Evolutionary conservation across 176 grass and related monocot genomes (phyloP), one percentile per base, ranked within the genome.

Genomic region (Juncus inflexus): DNA sequence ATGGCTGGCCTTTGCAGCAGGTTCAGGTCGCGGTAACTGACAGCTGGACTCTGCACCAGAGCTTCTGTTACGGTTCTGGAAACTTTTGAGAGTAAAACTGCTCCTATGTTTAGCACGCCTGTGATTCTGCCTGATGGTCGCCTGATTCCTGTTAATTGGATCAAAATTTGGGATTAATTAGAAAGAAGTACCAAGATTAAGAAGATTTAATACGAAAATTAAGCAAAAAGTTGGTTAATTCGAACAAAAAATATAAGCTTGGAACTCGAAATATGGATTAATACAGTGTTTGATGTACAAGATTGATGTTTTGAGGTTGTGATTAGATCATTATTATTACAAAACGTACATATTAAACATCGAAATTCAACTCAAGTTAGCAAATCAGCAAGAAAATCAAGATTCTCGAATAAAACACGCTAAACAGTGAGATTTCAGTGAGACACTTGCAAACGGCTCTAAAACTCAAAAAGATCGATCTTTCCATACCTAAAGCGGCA

Each of bases 401-500:
- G 67, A 70, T 70, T 42, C 15, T 42, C 15, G 5, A 37, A 6
- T 10, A 11, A 55, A 41, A 40, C 12, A 54, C 50, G 55, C 19
- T 39, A 54, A 36, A 16, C 35, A 15, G 35, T 55, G 52, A 58
- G 12, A 39, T 40, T 52, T 68, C 28, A 38, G 2, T 7, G 14
- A 68, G 66, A 96, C 65, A 19, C 77, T 77, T 4, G 76, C 72
- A 5, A 73, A 81, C 42, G 88, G 19, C 50, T 88, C 88, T 73
- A 90, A 83, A 58, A 81, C 57, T 63, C 76, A 84, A 28, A 87
- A 63, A 42, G 77, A 72, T 58, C 80, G 71, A 10, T 73, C 74
- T 76, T 51, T 80, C 74, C 38, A 91, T 81, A 40, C 84, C 92
- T 19, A 97, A 75, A 39, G 85, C 92, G 50, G 84, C 86, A 70